These are phyloP conservation scores for Pouteria campechiana DNA, from an alignment of 179 eudicot genomes.

Conservation along the genomic window DNA sequence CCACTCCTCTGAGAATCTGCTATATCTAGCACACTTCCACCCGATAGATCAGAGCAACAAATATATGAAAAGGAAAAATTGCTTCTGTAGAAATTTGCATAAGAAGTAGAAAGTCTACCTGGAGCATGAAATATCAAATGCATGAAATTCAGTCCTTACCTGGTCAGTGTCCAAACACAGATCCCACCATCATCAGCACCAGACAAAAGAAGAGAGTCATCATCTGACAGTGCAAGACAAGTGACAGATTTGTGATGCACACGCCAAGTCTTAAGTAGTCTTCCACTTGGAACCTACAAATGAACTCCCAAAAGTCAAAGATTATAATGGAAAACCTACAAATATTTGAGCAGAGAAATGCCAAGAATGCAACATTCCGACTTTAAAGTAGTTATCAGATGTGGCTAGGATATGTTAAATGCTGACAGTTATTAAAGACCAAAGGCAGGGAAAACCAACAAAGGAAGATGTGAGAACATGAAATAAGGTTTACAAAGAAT, in stretches of 20 bases:
- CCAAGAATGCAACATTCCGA: too few relatives aligned
- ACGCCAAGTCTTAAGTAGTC: constrained; percentile 80
- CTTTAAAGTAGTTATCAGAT: too few relatives aligned
- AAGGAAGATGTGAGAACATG: too few relatives aligned
- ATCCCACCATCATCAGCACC: constrained; percentile 89
- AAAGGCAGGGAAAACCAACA: too few relatives aligned
- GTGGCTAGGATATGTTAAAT: too few relatives aligned
- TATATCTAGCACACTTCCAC: constrained; percentile 10
- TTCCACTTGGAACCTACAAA: constrained; percentile 60
- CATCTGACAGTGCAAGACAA: constrained; percentile 58
- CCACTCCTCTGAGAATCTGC: background rate
- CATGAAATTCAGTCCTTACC: constrained; percentile 23
- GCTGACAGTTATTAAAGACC: too few relatives aligned
- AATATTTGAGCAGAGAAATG: background rate
- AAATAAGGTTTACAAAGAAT: too few relatives aligned
- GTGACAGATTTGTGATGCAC: constrained; percentile 76
- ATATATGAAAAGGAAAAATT: background rate
- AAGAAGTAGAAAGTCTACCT: too few relatives aligned
- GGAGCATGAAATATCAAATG: too few relatives aligned
- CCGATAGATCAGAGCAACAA: background rate
- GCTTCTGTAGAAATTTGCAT: too few relatives aligned
- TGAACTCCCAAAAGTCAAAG: background rate
- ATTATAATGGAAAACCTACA: background rate
- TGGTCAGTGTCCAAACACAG: constrained; percentile 74
- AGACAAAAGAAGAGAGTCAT: constrained; percentile 70